These are phyloP conservation scores for Russula abietina DNA, from an alignment of 768 basidiomycete genomes.

Conservation along the genomic window DNA sequence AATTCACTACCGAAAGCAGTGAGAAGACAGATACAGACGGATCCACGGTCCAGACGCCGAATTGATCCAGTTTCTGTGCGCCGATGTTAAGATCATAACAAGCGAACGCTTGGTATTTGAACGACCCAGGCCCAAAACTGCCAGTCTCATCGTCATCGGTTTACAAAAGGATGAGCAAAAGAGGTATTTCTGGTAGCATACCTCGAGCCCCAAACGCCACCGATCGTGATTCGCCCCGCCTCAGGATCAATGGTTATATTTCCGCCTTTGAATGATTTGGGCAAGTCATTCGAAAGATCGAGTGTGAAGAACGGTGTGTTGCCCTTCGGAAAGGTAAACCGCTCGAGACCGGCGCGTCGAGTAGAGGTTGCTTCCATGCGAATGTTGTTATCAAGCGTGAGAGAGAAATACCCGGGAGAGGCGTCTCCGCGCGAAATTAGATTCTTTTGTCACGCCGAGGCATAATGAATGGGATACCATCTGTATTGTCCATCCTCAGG, in stretches of 20 bases:
- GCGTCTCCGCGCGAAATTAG: constrained; percentile 40
- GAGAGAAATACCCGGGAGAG: constrained; percentile 60
- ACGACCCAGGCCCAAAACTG: constrained; percentile 58
- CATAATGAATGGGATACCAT: constrained; percentile 37
- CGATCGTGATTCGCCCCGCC: constrained; percentile 54
- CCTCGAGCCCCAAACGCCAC: constrained; percentile 60
- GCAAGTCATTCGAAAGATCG: constrained; percentile 61
- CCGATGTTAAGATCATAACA: constrained; percentile 64
- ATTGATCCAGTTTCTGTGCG: constrained; percentile 56
- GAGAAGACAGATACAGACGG: constrained; percentile 33
- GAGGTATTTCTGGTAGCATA: constrained; percentile 18
- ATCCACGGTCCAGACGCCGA: constrained; percentile 64
- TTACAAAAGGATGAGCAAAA: background rate
- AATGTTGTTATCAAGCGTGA: constrained; percentile 59
- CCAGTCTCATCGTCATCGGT: background rate
- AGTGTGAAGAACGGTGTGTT: constrained; percentile 61
- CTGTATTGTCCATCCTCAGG: constrained; percentile 58
- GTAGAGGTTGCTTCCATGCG: constrained; percentile 69
- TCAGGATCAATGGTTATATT: constrained; percentile 52
- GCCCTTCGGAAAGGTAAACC: constrained; percentile 59
- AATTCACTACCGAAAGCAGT: background rate
- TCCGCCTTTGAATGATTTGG: constrained; percentile 57
- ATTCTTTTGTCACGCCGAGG: background rate
- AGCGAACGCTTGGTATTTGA: constrained; percentile 60
- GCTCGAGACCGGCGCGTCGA: constrained; percentile 59